phyloP scores from a whole-genome alignment of 73 alveolate species.

The Paramecium tetraurelia region DNA sequence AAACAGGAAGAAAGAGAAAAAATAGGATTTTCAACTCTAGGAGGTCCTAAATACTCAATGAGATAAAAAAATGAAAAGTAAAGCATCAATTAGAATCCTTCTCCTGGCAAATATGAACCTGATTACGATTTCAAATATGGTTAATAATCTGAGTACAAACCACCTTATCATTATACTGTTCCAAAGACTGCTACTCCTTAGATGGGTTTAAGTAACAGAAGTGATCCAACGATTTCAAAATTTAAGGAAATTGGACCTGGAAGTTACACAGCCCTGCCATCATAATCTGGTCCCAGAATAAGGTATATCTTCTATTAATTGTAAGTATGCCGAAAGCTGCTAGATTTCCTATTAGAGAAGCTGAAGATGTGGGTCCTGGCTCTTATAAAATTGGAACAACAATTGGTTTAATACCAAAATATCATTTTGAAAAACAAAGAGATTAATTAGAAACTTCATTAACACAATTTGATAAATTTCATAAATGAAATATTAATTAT shows the following conservation, averaged over 20 bases:
- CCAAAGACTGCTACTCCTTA: conserved; percentile 13
- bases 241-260: conserved; percentile 35
- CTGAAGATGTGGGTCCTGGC: conserved; percentile 49
- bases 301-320: neutral
- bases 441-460: conserved; percentile 26
- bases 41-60: conserved; percentile 39
- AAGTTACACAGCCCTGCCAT: neutral
- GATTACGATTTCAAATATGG: neutral
- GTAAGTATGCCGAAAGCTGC: conserved; percentile 39
- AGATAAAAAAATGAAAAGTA: conserved; percentile 19
- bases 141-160: neutral
- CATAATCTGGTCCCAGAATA: neutral
- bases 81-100: conserved; percentile 2
- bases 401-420: conserved; percentile 44
- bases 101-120: conserved; percentile 40
- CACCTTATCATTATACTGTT: conserved; percentile 42
- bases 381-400: neutral
- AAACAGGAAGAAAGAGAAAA: neutral
- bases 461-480: conserved; percentile 5
- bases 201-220: conserved; percentile 11
- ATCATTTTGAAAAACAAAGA: conserved; percentile 36
- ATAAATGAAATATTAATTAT: neutral
- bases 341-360: conserved; percentile 18
- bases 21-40: neutral
- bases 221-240: conserved; percentile 13